A percentile compares a stretch with the other conserved stretches of the same genome.
Conservation (phyloP, 208 protist species). For the Trypanosomatidae sp. region DNA sequence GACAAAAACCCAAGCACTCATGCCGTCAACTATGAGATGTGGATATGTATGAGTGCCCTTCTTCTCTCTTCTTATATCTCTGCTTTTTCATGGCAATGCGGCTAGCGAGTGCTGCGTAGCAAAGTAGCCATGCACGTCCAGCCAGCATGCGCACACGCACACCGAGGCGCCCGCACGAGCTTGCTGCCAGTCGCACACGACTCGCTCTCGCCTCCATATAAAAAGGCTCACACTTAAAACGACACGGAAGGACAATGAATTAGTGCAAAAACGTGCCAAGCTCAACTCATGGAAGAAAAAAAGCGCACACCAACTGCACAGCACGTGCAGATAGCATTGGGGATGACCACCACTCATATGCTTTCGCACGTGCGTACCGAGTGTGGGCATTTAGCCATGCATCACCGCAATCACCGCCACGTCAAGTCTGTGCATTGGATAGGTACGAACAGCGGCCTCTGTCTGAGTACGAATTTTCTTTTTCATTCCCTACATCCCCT, state of each 20-base stretch:
- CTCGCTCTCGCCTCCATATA: not conserved
- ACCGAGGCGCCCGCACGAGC: not conserved
- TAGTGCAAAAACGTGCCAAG: not conserved
- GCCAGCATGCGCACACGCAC: not conserved
- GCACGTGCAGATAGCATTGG: not conserved
- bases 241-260: too few relatives aligned
- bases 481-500: not conserved
- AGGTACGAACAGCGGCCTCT: not conserved
- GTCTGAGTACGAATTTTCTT: not conserved
- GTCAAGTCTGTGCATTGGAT: not conserved
- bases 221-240: not conserved
- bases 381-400: not conserved
- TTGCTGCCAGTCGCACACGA: not conserved
- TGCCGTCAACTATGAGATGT: not conserved
- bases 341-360: not conserved
- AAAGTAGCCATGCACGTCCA: not conserved
- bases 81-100: not conserved
- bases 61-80: not conserved
- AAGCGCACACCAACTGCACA: not conserved
- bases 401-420: not conserved
- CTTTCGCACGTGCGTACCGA: not conserved
- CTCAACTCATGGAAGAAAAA: not conserved
- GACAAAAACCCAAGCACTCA: not conserved
- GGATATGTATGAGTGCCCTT: not conserved
- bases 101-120: not conserved